Conservation (phyloP, 352 stramenopile species). For the Phytophthora quininea region DNA sequence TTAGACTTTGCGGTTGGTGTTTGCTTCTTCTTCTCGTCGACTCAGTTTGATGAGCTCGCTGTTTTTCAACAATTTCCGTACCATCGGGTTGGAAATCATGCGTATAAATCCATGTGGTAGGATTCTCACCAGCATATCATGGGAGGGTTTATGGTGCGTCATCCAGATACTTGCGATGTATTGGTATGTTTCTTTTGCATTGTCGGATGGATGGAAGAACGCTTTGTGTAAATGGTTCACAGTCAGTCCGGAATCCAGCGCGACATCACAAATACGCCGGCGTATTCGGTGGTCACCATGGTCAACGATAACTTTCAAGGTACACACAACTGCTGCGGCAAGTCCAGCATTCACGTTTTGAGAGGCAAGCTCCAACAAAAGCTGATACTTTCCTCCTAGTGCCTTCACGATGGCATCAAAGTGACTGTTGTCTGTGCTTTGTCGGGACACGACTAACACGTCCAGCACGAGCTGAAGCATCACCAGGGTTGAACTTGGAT, state of each 20-base stretch:
- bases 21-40: constrained; percentile 33
- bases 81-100: constrained; percentile 66
- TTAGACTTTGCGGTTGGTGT: constrained; percentile 22
- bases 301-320: constrained; percentile 78
- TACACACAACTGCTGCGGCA: constrained; percentile 55
- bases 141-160: constrained; percentile 74
- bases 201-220: constrained; percentile 67
- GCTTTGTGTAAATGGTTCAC: constrained; percentile 65
- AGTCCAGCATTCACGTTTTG: constrained; percentile 62
- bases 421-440: constrained; percentile 77
- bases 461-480: constrained; percentile 73
- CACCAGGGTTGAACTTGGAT: constrained; percentile 57
- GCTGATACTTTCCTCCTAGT: constrained; percentile 51
- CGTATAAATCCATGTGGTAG: constrained; percentile 78
- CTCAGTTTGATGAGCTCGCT: constrained; percentile 48
- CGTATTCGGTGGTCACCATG: constrained; percentile 63
- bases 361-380: constrained; percentile 57
- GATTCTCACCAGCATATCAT: constrained; percentile 67
- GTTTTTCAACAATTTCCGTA: constrained; percentile 71
- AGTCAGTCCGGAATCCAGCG: constrained; percentile 66
- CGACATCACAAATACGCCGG: constrained; percentile 73
- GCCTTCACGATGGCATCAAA: constrained; percentile 76
- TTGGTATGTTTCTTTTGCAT: constrained; percentile 71
- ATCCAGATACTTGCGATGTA: constrained; percentile 82
- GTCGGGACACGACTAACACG: constrained; percentile 58